These are phyloP conservation scores for Heteromeles arbutifolia DNA, from an alignment of 306 rosid genomes.

Conservation along the genomic window DNA sequence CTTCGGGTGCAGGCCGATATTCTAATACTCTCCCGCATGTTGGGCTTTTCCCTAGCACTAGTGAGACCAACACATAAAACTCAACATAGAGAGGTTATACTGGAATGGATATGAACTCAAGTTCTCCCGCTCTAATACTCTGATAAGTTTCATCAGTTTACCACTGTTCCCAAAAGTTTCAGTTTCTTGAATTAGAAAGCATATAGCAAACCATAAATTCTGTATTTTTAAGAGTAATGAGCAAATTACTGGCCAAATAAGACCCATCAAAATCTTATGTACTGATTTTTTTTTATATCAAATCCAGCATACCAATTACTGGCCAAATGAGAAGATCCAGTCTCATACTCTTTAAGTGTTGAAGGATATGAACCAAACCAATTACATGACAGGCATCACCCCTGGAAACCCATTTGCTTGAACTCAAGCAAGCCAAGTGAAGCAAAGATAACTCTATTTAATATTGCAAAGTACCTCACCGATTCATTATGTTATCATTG, in stretches of 20 bases:
- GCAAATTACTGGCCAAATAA: background rate
- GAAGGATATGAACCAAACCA: background rate
- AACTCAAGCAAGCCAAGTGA: background rate
- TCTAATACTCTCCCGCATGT: background rate
- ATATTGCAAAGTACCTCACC: background rate
- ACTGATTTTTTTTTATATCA: background rate
- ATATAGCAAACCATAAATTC: background rate
- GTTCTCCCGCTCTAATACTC: background rate
- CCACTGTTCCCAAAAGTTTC: background rate
- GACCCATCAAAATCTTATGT: background rate
- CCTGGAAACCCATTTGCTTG: background rate
- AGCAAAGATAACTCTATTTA: background rate
- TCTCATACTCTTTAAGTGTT: background rate
- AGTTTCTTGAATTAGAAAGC: background rate
- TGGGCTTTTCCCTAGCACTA: background rate
- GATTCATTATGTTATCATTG: background rate
- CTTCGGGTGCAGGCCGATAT: background rate
- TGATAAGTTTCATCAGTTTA: background rate
- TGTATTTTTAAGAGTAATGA: background rate
- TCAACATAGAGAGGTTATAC: slow-evolving; percentile 8
- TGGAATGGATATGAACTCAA: background rate
- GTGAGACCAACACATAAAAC: background rate
- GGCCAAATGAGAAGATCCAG: background rate
- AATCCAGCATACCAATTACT: background rate
- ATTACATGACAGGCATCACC: background rate